Evolutionary conservation across 176 grass and related monocot genomes (phyloP), one percentile per base, ranked within the genome.

Genomic region (Aegilops tauschii): DNA sequence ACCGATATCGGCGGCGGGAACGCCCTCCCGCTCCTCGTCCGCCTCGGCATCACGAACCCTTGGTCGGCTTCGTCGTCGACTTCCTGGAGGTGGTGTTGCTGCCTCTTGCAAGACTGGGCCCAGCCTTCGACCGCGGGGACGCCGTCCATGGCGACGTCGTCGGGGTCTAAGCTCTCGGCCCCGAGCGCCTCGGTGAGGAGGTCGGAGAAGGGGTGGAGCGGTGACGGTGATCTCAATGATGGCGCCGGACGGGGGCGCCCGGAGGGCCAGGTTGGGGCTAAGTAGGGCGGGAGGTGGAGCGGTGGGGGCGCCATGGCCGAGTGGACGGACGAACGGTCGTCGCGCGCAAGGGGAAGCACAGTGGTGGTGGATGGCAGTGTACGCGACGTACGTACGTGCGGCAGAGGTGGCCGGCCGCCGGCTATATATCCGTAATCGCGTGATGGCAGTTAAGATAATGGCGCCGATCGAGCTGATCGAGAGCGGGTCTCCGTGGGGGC

Each of bases 1-100:
- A 90, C 85, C 18, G 91, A 91, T 73, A 95, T 93, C 12, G 93
- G 93, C 9, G 93, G 93, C 61, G 91, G 93, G 75, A 93, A 95
- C 50, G 72, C 58, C 65, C 86, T 61, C 4, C 76, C 84, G 70
- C 84, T 91, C 78, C 78, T 90, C 77, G 90, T 80, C 81, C 89
- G 87, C 77, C 77, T 37, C 27, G 81, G 62, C 63, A 36, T 59
- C 65, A 36, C 59, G 39, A 80, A 66, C 12, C 66, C 63, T 12
- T 49, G 73, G n/a, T 73, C 14, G 42, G 21, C 70, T 16, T 13
- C 25, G 18, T 47, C 62, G n/a, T 34, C 71, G 52, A 23, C 25
- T 12, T 23, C 62, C 12, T 34, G 56, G 52, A 66, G 16, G 21
- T 28, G 28, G 61, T 32, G 44, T 28, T 82, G 85, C 70, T 30